Conservation (phyloP, 352 stramenopile species). For the Phytophthora ohioensis region DNA sequence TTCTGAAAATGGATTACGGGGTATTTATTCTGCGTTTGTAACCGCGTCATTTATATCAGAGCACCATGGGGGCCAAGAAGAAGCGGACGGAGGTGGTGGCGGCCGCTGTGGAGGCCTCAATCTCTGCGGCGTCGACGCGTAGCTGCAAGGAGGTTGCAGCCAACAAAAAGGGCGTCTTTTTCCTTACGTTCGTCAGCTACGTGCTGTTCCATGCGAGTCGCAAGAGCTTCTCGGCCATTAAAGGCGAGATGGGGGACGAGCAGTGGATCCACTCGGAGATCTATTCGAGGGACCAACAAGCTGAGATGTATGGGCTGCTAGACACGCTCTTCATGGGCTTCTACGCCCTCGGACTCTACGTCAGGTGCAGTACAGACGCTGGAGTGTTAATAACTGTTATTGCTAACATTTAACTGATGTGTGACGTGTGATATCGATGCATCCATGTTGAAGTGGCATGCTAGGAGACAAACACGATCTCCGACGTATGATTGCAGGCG, state of each 20-base stretch:
- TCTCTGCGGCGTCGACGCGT: slow-evolving; percentile 6
- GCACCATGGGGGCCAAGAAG: slow-evolving; percentile 10
- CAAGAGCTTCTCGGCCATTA: slow-evolving; percentile 87
- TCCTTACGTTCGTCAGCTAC: slow-evolving; percentile 85
- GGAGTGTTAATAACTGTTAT: slow-evolving; percentile 2
- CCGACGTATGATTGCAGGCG: slow-evolving; percentile 68
- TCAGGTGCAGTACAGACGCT: slow-evolving; percentile 47
- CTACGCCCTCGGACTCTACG: slow-evolving; percentile 76
- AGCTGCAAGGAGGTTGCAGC: slow-evolving; percentile 41
- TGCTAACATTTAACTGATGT: slow-evolving; percentile 12
- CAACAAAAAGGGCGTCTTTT: slow-evolving; percentile 69
- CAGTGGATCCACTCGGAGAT: slow-evolving; percentile 78
- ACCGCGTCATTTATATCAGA: background rate
- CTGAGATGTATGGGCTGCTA: slow-evolving; percentile 82
- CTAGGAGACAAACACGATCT: slow-evolving; percentile 78
- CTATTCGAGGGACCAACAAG: slow-evolving; percentile 69
- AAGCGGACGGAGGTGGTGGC: background rate
- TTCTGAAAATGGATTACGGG: too few species aligned
- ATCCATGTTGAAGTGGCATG: slow-evolving; percentile 51
- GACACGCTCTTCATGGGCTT: slow-evolving; percentile 87
- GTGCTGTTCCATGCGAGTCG: slow-evolving; percentile 80
- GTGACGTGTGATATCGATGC: slow-evolving; percentile 21
- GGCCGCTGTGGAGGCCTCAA: slow-evolving; percentile 8
- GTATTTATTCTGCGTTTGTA: too few species aligned
- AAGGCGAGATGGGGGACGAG: slow-evolving; percentile 82